These are phyloP conservation scores for Camellia lanceoleosa DNA, from an alignment of 148 eudicot species.

Conservation along the genomic window DNA sequence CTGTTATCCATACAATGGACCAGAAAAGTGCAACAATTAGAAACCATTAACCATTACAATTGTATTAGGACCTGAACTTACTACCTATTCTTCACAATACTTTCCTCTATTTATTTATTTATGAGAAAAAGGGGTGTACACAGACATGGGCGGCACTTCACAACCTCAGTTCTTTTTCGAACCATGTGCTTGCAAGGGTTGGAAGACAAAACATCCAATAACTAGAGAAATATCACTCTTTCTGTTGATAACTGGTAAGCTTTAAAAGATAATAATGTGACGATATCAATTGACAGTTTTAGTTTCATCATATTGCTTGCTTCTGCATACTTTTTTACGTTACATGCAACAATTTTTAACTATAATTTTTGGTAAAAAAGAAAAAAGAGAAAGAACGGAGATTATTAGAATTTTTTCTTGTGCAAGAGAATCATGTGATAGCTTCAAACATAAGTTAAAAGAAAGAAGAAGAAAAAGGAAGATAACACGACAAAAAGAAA, in stretches of 20 bases:
- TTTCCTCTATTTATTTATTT: not conserved
- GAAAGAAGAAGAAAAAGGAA: slow-evolving; percentile 18
- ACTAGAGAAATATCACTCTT: not conserved
- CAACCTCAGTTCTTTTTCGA: not conserved
- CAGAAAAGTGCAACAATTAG: not conserved
- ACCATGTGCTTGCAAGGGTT: not conserved
- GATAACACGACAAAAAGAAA: slow-evolving; percentile 15
- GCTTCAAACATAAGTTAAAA: slow-evolving; percentile 32
- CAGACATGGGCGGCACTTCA: not conserved
- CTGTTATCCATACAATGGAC: not conserved
- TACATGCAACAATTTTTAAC: not conserved
- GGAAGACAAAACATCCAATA: not conserved
- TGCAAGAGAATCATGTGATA: slow-evolving; percentile 31
- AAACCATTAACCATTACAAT: not conserved
- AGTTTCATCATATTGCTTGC: slow-evolving; percentile 13
- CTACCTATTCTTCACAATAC: not conserved
- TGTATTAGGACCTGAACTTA: not conserved
- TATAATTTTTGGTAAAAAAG: not conserved
- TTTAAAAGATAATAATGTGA: not conserved
- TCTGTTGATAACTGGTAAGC: too few relatives aligned
- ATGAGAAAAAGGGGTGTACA: not conserved
- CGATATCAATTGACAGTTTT: not conserved
- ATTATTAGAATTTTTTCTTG: slow-evolving; percentile 6
- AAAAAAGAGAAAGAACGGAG: not conserved
- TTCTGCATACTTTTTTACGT: not conserved